A percentile compares a stretch with the other conserved stretches of the same genome.
Evolutionary conservation across 345 rosid genomes (phyloP).

Genomic region (Eucalyptus brandiana): DNA sequence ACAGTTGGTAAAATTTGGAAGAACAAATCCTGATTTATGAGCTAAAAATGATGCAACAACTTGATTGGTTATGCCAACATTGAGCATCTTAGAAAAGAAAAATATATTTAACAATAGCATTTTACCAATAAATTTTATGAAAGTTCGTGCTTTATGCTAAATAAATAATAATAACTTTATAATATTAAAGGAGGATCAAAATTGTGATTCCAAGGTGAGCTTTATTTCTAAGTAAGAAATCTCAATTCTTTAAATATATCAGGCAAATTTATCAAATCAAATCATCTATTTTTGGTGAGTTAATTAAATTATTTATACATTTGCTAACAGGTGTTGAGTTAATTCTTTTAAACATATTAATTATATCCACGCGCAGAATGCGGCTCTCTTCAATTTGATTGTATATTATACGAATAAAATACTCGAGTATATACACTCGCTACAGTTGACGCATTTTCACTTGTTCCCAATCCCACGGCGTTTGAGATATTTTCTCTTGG

Average conservation of each 20-base stretch:
- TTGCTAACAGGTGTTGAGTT: not conserved
- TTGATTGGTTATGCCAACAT: not conserved
- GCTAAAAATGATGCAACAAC: too few relatives aligned
- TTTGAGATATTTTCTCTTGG: not conserved
- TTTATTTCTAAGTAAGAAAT: not conserved
- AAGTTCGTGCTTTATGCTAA: not conserved
- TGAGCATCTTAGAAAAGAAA: too few relatives aligned
- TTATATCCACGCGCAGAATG: not conserved
- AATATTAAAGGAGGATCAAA: not conserved
- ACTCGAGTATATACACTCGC: not conserved
- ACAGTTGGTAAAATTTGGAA: fast-evolving
- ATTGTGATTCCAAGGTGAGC: not conserved
- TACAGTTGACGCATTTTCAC: not conserved
- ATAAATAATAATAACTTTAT: too few relatives aligned
- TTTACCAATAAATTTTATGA: not conserved
- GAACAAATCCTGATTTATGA: fast-evolving
- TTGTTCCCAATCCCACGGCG: not conserved
- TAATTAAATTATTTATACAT: not conserved
- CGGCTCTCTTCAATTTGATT: not conserved
- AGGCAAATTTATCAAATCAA: fast-evolving
- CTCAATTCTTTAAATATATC: not conserved
- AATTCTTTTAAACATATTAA: not conserved
- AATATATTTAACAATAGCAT: not conserved
- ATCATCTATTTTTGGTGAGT: not conserved
- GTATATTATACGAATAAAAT: not conserved